A percentile compares a stretch with the other conserved stretches of the same genome.
Conservation (phyloP, 805 yeast genomes). For the Candida taoyuanica region DNA sequence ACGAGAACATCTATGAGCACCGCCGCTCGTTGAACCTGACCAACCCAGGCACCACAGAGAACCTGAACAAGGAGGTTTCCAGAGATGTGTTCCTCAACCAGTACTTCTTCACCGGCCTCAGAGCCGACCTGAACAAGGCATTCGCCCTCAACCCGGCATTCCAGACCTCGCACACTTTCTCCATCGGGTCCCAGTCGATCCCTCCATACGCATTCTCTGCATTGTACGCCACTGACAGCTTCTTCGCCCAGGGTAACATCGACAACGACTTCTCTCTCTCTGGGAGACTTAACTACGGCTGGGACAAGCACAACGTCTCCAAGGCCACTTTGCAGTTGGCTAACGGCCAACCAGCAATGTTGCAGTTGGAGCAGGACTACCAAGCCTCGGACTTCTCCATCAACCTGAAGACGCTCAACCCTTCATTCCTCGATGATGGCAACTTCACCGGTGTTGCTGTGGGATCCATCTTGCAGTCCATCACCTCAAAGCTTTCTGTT, state of each 20-base stretch:
- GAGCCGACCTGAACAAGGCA: slow-evolving; percentile 94
- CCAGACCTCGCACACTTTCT: slow-evolving; percentile 92
- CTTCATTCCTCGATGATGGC: slow-evolving; percentile 62
- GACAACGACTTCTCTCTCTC: slow-evolving; percentile 82
- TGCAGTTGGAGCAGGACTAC: slow-evolving; percentile 94
- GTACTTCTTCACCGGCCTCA: slow-evolving; percentile 88
- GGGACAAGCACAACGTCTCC: slow-evolving; percentile 74
- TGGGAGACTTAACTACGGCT: slow-evolving; percentile 88
- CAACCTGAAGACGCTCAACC: slow-evolving; percentile 89
- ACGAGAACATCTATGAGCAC: slow-evolving; percentile 67
- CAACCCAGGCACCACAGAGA: slow-evolving; percentile 94
- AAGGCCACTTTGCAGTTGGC: slow-evolving; percentile 87
- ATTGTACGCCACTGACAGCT: slow-evolving; percentile 78
- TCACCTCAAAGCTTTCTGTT: slow-evolving; percentile 76
- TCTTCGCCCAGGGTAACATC: slow-evolving; percentile 85
- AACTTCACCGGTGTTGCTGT: slow-evolving; percentile 88
- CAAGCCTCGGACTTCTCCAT: slow-evolving; percentile 85
- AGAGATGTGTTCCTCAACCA: slow-evolving; percentile 89
- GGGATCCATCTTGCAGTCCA: slow-evolving; percentile 84
- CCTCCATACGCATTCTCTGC: slow-evolving; percentile 92
- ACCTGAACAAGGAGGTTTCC: slow-evolving; percentile 86
- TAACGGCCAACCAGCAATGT: slow-evolving; percentile 85
- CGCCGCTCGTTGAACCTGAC: slow-evolving; percentile 75
- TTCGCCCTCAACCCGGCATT: slow-evolving; percentile 89
- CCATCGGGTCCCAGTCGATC: slow-evolving; percentile 77